phyloP scores from a whole-genome alignment of 805 yeast species.

The Schwanniomyces sp. region DNA sequence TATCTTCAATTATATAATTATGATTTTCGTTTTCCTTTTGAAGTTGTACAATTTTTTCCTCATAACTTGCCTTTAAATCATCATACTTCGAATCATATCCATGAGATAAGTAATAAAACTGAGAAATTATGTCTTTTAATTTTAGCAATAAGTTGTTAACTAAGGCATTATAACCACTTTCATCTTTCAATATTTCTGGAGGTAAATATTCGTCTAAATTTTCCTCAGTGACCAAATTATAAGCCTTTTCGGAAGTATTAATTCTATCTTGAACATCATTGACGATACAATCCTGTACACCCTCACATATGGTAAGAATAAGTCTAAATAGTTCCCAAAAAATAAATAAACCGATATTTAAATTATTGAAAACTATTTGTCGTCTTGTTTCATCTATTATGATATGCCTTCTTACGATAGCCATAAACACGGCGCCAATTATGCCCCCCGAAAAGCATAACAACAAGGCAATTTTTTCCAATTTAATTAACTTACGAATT shows the following conservation, averaged over 20 bases:
- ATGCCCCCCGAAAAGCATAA: slow-evolving; percentile 27
- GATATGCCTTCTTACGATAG: slow-evolving; percentile 24
- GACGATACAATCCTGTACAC: slow-evolving; percentile 2
- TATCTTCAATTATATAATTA: slow-evolving; percentile 8
- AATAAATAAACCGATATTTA: slow-evolving; percentile 35
- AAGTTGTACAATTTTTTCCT: slow-evolving; percentile 3
- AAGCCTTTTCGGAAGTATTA: slow-evolving; percentile 6
- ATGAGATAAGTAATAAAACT: background rate
- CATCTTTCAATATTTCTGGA: background rate
- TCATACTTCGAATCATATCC: background rate
- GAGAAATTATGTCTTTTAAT: background rate
- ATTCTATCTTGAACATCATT: slow-evolving; percentile 3
- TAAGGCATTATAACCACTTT: background rate
- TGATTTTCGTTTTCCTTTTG: slow-evolving; percentile 8
- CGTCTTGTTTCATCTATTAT: slow-evolving; percentile 24
- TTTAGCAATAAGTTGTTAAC: background rate
- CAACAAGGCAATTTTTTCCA: slow-evolving; percentile 18
- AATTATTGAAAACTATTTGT: slow-evolving; percentile 30
- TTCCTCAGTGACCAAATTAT: slow-evolving; percentile 12
- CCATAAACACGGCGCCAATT: slow-evolving; percentile 24
- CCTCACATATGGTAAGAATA: slow-evolving; percentile 11
- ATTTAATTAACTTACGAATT: slow-evolving; percentile 11
- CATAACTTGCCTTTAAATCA: background rate
- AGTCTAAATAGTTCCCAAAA: slow-evolving; percentile 31
- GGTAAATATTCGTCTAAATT: slow-evolving; percentile 7